Evolutionary conservation across 352 stramenopile species (phyloP).

Genomic region (Globisporangium paddicum): DNA sequence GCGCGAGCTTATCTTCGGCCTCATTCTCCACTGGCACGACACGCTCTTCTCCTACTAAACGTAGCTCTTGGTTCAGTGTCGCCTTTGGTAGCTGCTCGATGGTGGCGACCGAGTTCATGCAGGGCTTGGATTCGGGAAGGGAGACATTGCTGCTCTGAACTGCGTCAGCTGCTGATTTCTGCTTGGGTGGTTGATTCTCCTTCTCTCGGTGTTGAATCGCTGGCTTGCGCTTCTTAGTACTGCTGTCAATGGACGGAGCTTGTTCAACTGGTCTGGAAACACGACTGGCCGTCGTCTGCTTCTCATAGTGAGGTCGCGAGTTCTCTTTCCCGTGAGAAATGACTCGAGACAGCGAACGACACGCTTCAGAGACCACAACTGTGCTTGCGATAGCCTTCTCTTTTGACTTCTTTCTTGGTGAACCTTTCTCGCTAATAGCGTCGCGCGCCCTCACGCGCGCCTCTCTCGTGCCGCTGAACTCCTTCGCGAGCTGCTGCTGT

Average conservation of each 20-base stretch:
- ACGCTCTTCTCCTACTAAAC: neutral
- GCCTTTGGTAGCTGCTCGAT: neutral
- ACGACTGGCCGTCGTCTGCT: neutral
- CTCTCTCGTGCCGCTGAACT: neutral
- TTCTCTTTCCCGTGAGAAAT: neutral
- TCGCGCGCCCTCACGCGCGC: neutral
- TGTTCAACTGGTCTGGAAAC: neutral
- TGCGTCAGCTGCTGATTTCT: neutral
- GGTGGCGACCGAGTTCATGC: neutral
- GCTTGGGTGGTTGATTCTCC: constrained; percentile 6
- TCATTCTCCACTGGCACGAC: neutral
- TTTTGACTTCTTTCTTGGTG: neutral
- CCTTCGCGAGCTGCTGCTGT: constrained; percentile 8
- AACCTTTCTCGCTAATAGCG: neutral
- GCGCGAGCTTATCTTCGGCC: neutral
- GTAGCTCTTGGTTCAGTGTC: neutral
- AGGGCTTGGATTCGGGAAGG: too few species aligned
- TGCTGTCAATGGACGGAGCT: neutral
- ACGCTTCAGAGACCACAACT: neutral
- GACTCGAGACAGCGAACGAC: neutral
- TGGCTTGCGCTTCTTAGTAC: neutral
- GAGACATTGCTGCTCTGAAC: neutral
- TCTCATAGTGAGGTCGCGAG: neutral
- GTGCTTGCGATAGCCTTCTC: neutral
- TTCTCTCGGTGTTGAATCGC: neutral